A percentile compares a stretch with the other conserved stretches of the same genome.
phyloP scores from a whole-genome alignment of 768 basidiomycete genomes.

The Dacryopinax spathularia region DNA sequence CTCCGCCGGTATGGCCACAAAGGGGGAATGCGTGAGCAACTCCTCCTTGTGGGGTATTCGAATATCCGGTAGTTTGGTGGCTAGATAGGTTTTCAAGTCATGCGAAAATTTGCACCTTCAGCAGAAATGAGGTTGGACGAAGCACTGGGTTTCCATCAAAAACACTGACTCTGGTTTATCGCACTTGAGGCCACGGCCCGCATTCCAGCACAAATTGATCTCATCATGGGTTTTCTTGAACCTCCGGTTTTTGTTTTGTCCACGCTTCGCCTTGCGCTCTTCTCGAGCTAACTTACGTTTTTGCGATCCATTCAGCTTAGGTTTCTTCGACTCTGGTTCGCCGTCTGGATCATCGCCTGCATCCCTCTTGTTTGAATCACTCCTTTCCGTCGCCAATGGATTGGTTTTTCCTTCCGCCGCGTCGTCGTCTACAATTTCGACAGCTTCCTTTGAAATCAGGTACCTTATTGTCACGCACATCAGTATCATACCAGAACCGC shows the following conservation, averaged over 20 bases:
- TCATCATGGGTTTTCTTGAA: slow-evolving; percentile 70
- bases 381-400: slow-evolving; percentile 15
- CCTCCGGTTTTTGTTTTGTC: slow-evolving; percentile 69
- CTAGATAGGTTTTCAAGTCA: slow-evolving; percentile 60
- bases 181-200: slow-evolving; percentile 57
- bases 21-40: slow-evolving; percentile 38
- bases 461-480: slow-evolving; percentile 23
- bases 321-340: slow-evolving; percentile 19
- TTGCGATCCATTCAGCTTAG: slow-evolving; percentile 24
- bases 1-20: slow-evolving; percentile 24
- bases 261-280: slow-evolving; percentile 57
- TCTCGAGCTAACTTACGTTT: slow-evolving; percentile 41
- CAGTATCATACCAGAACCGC: neutral
- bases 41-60: slow-evolving; percentile 36
- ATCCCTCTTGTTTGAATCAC: slow-evolving; percentile 7
- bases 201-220: slow-evolving; percentile 65
- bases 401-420: slow-evolving; percentile 48
- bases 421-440: slow-evolving; percentile 36
- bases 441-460: slow-evolving; percentile 23
- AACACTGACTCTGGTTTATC: slow-evolving; percentile 47
- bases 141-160: neutral
- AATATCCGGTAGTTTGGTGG: slow-evolving; percentile 60
- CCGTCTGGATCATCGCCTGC: neutral
- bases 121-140: neutral
- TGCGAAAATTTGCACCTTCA: slow-evolving; percentile 66